These are phyloP conservation scores for Delonix regia DNA, from an alignment of 306 rosid species.

Conservation along the genomic window DNA sequence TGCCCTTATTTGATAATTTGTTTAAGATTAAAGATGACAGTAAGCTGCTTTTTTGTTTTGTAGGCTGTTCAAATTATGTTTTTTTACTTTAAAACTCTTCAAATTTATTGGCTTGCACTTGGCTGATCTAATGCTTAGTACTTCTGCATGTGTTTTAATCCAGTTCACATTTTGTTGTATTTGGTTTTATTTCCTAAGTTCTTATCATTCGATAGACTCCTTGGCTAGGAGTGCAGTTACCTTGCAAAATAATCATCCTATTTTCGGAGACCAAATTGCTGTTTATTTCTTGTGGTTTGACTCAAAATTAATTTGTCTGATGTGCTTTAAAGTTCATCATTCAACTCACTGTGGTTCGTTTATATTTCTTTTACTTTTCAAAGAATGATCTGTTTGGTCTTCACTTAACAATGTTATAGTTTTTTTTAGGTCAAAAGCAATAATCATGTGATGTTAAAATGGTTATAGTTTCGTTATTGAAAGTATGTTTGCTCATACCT, in stretches of 20 bases:
- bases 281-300: not conserved
- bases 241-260: not conserved
- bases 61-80: not conserved
- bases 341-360: not conserved
- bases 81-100: not conserved
- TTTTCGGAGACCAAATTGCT: not conserved
- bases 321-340: not conserved
- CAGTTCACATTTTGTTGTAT: not conserved
- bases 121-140: conserved; percentile 27
- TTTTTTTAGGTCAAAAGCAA: too few relatives aligned
- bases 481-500: not conserved
- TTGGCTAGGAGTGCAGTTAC: not conserved
- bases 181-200: not conserved
- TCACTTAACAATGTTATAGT: not conserved
- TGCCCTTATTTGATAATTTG: not conserved
- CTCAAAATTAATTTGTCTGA: not conserved
- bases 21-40: not conserved
- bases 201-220: not conserved
- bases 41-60: not conserved
- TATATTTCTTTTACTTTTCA: not conserved
- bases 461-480: not conserved
- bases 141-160: conserved; percentile 28
- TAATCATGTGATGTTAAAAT: not conserved
- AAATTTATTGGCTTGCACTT: not conserved
- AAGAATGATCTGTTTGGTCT: not conserved